These are phyloP conservation scores for Zygoascus ofunaensis DNA, from an alignment of 805 yeast genomes.

Conservation along the genomic window DNA sequence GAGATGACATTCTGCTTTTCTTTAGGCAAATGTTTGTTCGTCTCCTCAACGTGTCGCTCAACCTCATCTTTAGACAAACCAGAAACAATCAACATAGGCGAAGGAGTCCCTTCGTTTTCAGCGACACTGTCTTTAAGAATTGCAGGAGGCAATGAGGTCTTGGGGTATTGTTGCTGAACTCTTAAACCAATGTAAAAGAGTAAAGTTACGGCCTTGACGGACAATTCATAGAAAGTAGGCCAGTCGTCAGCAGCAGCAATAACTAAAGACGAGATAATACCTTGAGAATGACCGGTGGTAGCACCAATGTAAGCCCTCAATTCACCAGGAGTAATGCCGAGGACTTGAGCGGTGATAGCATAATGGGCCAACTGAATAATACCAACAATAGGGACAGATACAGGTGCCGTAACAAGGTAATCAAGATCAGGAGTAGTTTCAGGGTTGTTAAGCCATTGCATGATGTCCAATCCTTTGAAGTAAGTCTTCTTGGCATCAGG, in stretches of 20 bases:
- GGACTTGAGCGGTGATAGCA: conserved; percentile 73
- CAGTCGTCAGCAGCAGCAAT: conserved; percentile 74
- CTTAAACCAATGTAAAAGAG: conserved; percentile 91
- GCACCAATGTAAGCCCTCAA: conserved; percentile 50
- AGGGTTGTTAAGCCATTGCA: conserved; percentile 79
- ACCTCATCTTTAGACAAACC: conserved; percentile 78
- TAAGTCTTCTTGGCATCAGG: conserved; percentile 76
- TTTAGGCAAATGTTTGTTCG: conserved; percentile 86
- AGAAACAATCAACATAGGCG: conserved; percentile 94
- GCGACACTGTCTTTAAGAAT: conserved; percentile 86
- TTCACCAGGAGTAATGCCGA: conserved; percentile 87
- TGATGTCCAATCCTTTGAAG: conserved; percentile 86
- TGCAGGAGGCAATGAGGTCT: conserved; percentile 88
- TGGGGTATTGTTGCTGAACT: conserved; percentile 82
- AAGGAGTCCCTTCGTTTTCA: conserved; percentile 91
- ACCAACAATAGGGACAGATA: conserved; percentile 95
- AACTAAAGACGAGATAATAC: conserved; percentile 83
- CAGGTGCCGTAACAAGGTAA: conserved; percentile 82
- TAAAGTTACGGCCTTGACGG: conserved; percentile 72
- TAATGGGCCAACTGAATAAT: conserved; percentile 91
- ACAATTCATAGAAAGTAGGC: conserved; percentile 66
- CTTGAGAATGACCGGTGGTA: conserved; percentile 39
- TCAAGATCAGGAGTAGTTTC: conserved; percentile 84
- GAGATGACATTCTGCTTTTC: conserved; percentile 89
- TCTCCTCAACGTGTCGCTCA: conserved; percentile 65